A percentile compares a stretch with the other conserved stretches of the same genome.
phyloP scores from a whole-genome alignment of 495 filamentous ascomycete genomes.

The Penicillium bovifimosum region DNA sequence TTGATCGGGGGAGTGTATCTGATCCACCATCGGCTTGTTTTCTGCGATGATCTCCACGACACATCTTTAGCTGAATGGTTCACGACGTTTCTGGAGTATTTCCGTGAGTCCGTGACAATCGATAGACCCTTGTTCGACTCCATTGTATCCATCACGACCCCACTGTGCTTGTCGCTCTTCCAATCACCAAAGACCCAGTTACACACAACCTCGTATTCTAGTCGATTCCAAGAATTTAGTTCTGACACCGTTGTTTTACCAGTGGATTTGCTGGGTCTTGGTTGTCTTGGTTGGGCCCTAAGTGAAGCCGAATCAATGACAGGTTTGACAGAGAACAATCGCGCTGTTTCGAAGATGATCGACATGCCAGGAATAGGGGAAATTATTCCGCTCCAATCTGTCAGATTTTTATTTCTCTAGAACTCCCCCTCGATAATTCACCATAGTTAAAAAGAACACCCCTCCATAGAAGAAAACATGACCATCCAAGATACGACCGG shows the following conservation, averaged over 20 bases:
- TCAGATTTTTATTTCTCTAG: too few species aligned
- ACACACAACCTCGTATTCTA: not conserved
- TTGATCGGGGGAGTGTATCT: not conserved
- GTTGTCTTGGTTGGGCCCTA: too few species aligned
- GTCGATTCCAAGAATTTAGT: not conserved
- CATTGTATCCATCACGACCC: not conserved
- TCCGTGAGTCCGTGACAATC: not conserved
- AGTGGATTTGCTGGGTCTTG: too few species aligned
- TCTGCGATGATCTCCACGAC: not conserved
- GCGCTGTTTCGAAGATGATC: not conserved
- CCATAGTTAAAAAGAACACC: not conserved
- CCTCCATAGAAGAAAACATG: slow-evolving; percentile 15
- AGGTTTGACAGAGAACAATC: too few species aligned
- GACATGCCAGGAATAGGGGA: not conserved
- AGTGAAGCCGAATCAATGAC: too few species aligned
- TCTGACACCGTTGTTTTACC: too few species aligned
- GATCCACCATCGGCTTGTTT: not conserved
- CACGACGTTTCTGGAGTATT: not conserved
- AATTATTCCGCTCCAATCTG: too few species aligned
- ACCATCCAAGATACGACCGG: slow-evolving; percentile 19
- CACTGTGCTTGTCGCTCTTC: not conserved
- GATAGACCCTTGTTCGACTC: not conserved
- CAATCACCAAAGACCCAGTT: too few species aligned
- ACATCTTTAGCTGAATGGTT: not conserved
- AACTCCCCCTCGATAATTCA: not conserved